Evolutionary conservation across 106 monocot genomes (phyloP), one percentile per base, ranked within the genome.

Genomic region (Dendrobium chrysotoxum): DNA sequence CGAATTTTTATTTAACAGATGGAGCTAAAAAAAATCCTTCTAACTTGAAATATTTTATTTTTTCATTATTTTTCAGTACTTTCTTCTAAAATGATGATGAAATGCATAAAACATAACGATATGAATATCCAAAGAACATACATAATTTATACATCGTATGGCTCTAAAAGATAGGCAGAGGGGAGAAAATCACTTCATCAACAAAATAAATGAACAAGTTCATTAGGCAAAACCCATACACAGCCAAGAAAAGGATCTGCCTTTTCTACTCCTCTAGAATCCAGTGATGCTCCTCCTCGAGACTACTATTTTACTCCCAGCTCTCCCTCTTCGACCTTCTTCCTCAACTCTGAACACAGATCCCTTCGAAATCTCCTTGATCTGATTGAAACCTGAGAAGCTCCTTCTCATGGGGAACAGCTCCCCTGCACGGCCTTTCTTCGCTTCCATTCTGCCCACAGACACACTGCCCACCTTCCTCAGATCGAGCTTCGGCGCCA

Each of bases 331-430:
- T 28, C 76, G 40, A 1, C 76, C 47, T 1, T 76, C 47, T 47
- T 76, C 76, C 28, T 74, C 74, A 16, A 35, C 13, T 6, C 41
- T 40, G 0, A 41, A 74, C 1, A 5, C 40, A 15, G 74, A 41
- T 41, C 15, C 40, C 41, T 18, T 74, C 0, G 76, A 50, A 28
- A 76, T 25, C 47, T 47, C 76, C 28, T 76, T 76, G 3, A 50
- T 2, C 47, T 76, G 39, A 76, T 28, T 76, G 76, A 76, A 47
- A 12, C 76, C 47, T 17, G 76, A 76, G 76, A 76, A 76, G 26
- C 76, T 76, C 26, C 76, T 45, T 26, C 76, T 76, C 76, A 47
- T 47, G 17, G 46, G 17, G 25, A 76, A 50, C 76, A 76, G 50
- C 28, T n/a, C 74, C 42, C 18, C 41, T 20, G 74, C 8, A 0